phyloP scores from a whole-genome alignment of 495 filamentous ascomycete species.

The Daldinia caldariorum region DNA sequence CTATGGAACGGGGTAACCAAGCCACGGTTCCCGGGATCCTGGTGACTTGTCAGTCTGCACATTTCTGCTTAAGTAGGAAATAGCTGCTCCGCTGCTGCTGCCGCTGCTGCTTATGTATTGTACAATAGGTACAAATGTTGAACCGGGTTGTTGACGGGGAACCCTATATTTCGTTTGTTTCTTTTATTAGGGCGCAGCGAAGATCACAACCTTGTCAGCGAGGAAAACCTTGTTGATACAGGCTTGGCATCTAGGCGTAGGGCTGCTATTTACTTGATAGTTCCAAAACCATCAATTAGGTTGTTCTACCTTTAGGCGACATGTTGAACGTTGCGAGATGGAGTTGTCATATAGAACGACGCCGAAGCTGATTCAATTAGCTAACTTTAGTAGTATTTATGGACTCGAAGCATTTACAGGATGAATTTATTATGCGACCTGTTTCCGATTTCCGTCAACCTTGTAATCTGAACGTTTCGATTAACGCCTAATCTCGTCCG shows the following conservation, averaged over 20 bases:
- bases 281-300: slow-evolving; percentile 1
- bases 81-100: neutral
- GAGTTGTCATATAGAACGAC: neutral
- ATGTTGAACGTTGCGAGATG: neutral
- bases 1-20: slow-evolving; percentile 34
- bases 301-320: slow-evolving; percentile 1
- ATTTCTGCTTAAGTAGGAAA: slow-evolving; percentile 14
- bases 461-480: slow-evolving; percentile 6
- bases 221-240: slow-evolving; percentile 23
- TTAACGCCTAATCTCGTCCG: neutral
- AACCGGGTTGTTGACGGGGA: slow-evolving; percentile 27
- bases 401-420: neutral
- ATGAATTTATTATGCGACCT: slow-evolving; percentile 1
- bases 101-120: no score
- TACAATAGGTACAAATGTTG: slow-evolving; percentile 11
- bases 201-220: slow-evolving; percentile 29
- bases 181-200: slow-evolving; percentile 22
- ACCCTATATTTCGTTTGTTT: slow-evolving; percentile 23
- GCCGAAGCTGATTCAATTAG: neutral
- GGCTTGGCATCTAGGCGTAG: slow-evolving; percentile 31
- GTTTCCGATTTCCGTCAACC: slow-evolving; percentile 20
- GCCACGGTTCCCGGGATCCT: slow-evolving; percentile 36
- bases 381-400: neutral
- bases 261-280: slow-evolving; percentile 23
- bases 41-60: slow-evolving; percentile 10